Evolutionary conservation across 768 basidiomycete species (phyloP).

Genomic region (Trametes punicea): DNA sequence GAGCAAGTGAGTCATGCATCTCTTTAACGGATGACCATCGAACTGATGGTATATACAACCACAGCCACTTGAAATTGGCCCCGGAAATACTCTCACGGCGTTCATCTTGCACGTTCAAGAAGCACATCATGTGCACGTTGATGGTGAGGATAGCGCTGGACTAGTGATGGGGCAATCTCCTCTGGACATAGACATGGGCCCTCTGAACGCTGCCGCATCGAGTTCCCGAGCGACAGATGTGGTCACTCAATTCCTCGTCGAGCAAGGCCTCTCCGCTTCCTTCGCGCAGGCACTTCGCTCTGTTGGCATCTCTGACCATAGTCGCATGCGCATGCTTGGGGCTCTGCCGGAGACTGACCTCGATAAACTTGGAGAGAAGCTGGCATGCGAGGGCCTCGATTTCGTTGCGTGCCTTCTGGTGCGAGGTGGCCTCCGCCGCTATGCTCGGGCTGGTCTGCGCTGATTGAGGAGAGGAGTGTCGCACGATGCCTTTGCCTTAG

Average conservation of each 20-base stretch:
- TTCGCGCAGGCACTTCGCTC: not conserved
- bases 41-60: not conserved
- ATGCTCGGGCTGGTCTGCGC: not conserved
- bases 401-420: constrained; percentile 1
- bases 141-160: not conserved
- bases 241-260: not conserved
- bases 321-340: not conserved
- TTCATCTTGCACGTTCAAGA: not conserved
- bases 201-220: too few species aligned
- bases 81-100: not conserved
- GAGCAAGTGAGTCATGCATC: not conserved
- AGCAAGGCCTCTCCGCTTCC: not conserved
- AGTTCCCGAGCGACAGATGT: not conserved
- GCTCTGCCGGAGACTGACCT: not conserved
- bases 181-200: too few species aligned
- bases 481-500: too few species aligned
- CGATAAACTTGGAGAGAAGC: not conserved
- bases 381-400: not conserved
- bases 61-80: not conserved
- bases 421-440: not conserved
- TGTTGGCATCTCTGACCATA: not conserved
- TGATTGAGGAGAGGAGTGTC: not conserved
- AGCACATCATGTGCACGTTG: not conserved
- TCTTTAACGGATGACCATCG: too few species aligned
- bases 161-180: too few species aligned